Evolutionary conservation across 176 grass and related monocot species (phyloP).

Genomic region (Cenchrus fungigraminus): DNA sequence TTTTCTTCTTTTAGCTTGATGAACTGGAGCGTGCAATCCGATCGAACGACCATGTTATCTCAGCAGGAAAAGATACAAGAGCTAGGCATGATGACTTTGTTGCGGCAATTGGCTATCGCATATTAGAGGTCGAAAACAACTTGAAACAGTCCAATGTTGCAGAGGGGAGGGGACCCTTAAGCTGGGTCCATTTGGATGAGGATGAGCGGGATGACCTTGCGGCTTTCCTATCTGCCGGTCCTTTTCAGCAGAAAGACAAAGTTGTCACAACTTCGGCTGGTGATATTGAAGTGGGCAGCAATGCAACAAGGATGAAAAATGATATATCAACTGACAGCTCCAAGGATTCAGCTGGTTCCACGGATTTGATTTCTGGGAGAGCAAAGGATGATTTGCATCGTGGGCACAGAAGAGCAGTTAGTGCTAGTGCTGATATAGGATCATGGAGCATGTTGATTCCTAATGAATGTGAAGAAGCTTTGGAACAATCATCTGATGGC

Average conservation of each 20-base stretch:
- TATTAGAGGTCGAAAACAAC: constrained; percentile 72
- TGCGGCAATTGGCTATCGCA: constrained; percentile 64
- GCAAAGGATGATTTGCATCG: constrained; percentile 40
- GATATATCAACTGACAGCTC: constrained; percentile 56
- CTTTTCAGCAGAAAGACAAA: constrained; percentile 45
- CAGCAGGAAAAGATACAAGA: constrained; percentile 67
- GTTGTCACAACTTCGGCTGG: constrained; percentile 40
- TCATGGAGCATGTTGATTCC: constrained; percentile 67
- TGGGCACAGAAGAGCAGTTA: constrained; percentile 65
- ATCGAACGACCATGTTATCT: constrained; percentile 55
- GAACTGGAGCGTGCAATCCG: constrained; percentile 69
- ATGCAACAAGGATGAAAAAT: constrained; percentile 52
- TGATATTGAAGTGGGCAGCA: constrained; percentile 46
- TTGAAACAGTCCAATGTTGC: constrained; percentile 61
- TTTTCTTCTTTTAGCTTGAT: constrained; percentile 66
- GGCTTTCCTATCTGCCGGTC: constrained; percentile 59
- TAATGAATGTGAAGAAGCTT: constrained; percentile 60
- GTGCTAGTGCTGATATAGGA: constrained; percentile 75
- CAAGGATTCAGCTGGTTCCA: constrained; percentile 61
- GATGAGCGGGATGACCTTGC: constrained; percentile 80
- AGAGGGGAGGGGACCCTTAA: constrained; percentile 43
- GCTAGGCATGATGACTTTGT: constrained; percentile 70
- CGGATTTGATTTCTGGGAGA: constrained; percentile 49
- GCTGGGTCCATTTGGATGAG: constrained; percentile 78
- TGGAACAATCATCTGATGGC: constrained; percentile 57